Base-by-base conservation (phyloP, 1,284 basidiomycete genomes). In the Malassezia yamatoensis region DNA sequence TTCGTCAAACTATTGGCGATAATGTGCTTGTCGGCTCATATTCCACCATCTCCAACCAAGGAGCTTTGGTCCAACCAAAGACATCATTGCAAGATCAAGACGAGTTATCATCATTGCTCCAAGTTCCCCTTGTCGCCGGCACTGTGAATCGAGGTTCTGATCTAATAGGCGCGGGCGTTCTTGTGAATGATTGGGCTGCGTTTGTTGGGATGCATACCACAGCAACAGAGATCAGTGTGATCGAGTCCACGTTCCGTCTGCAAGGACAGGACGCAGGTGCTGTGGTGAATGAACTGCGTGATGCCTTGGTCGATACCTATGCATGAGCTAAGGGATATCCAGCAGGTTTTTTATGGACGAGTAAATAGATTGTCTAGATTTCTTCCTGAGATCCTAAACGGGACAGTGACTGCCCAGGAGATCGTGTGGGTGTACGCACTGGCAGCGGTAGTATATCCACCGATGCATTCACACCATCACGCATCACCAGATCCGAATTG, bases 141-240 rank as follows among this genome's bases (percentile, higher is more conserved):
- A 96, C 94, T 5, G 89, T 99, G 53, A 99, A 98, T 78, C 86
- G 94, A 72, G 93, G 93, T 69, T 94, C 90, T 47, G 91, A 96
- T 69, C 88, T 98, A 41, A 86, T 99, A 66, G 94, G 94, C 47
- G 94, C 93, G 7, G 94, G 94, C 21, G 80, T 98, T 48, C 88
- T 99, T 54, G 94, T 96, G 58, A 99, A 99, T 74, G 91, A 98
- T 77, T 98, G 91, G 90, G 90, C 87, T 78, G 93, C 94, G 15
- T 98, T 98, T 77, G 63, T 63, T 21, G 71, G 68, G 2, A 58
- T 66, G 24, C 69, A 72, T 33, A 67, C 93, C 53, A 96, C 93
- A 20, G 94, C 94, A 16, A 96, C 93, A 50, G 94, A 99, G 78
- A 88, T 96, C 75, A 88, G 85, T 68, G 94, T 99, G 49, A 94